Conservation (phyloP, 169 alveolate genomes). For the Plasmodium cynomolgi region DNA sequence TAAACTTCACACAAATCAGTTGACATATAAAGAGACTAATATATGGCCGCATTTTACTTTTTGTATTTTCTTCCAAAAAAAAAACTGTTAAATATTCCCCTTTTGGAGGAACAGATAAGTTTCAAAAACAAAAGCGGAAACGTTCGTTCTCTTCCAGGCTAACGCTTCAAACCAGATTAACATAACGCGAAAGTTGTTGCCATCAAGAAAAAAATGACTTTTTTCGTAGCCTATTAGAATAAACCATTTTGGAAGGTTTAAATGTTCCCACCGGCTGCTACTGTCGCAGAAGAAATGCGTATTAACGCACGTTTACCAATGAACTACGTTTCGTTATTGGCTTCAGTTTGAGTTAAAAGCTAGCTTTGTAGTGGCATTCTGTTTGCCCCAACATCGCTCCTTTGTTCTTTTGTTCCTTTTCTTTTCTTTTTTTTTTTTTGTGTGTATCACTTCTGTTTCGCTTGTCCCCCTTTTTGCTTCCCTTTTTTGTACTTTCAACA, state of each 20-base stretch:
- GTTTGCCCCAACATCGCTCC: neutral
- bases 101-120: neutral
- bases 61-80: neutral
- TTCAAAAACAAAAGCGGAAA: neutral
- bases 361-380: neutral
- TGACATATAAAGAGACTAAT: neutral
- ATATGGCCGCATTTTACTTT: neutral
- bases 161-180: neutral
- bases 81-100: neutral
- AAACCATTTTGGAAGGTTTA: neutral
- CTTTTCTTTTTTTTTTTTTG: conserved; percentile 1
- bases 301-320: neutral
- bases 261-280: neutral
- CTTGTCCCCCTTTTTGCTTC: neutral
- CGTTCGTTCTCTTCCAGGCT: neutral
- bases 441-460: conserved; percentile 10
- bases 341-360: neutral
- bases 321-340: neutral
- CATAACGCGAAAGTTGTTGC: neutral
- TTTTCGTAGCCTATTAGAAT: neutral
- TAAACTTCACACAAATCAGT: neutral
- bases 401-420: neutral
- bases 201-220: neutral
- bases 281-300: neutral
- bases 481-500: neutral